Evolutionary conservation across 768 basidiomycete species (phyloP), one percentile per base, ranked within the genome.

Genomic region (Macrocybe gigantea): DNA sequence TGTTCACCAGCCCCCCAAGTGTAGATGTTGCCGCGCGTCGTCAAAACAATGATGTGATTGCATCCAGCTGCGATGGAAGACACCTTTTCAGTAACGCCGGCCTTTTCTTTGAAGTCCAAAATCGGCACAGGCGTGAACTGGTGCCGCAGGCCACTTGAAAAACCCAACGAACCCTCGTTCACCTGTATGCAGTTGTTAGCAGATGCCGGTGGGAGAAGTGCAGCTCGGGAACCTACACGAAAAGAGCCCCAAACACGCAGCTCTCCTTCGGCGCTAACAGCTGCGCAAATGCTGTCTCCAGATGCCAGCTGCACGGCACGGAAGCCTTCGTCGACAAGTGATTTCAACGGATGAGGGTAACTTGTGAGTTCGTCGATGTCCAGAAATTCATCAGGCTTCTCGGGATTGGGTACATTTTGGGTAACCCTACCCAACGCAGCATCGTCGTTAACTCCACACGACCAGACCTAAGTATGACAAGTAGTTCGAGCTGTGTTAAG

Each of bases 1-100:
- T 93, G 85, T 61, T 95, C 89, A 41, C 91, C 90, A 36, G 88
- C 87, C 7, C 95, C 95, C 81, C 90, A 90, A 5, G 89, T 82
- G 58, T 87, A 91, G 46, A 98, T 80, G 56, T 82, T 80, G 7
- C 95, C 95, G 47, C 87, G 85, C 0, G 85, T 87, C 7, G 93
- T 95, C 34, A 97, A 73, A 8, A 93, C 88, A 47, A 98, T 69
- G 22, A 96, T 74, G 62, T 97, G 95, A 58, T 98, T 93, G 62
- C 79, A 79, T 14, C 95, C 95, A 31, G 86, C 82, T 3, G 80
- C 87, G 46, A 93, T 77, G 11, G 84, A 73, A 7, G 82, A 78
- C 33, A 88, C 84, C 54, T 83, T 86, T 60, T 89, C 87, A 34
- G 64, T 62, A 54, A 85, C 80, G 13, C 82, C 81, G 2, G 79